These are phyloP conservation scores for Copromyces sp. DNA, from an alignment of 495 filamentous ascomycete genomes.

Conservation along the genomic window DNA sequence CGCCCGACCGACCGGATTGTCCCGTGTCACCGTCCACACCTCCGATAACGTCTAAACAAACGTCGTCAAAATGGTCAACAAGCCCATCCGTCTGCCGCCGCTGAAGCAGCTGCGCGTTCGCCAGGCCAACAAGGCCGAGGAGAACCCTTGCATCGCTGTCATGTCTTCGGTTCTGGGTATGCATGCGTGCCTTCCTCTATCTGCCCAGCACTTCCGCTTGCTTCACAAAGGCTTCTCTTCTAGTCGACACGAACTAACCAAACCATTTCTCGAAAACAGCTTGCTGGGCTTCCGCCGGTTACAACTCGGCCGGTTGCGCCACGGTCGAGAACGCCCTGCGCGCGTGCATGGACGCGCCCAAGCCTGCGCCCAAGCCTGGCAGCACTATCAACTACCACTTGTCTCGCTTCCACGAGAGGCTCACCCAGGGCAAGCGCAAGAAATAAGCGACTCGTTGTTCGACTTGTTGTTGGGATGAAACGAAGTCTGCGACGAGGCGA, in stretches of 20 bases:
- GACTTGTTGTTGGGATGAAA: background rate
- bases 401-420: slow-evolving; percentile 71
- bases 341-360: slow-evolving; percentile 86
- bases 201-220: background rate
- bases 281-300: slow-evolving; percentile 89
- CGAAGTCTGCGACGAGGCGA: background rate
- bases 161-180: slow-evolving; percentile 89
- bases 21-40: background rate
- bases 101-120: slow-evolving; percentile 75
- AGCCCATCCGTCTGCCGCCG: slow-evolving; percentile 75
- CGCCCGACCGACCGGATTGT: slow-evolving; percentile 9
- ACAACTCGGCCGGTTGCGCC: slow-evolving; percentile 62
- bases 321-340: slow-evolving; percentile 71
- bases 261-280: slow-evolving; percentile 37
- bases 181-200: slow-evolving; percentile 17
- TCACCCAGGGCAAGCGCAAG: slow-evolving; percentile 44
- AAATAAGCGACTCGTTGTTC: slow-evolving; percentile 46
- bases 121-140: slow-evolving; percentile 61
- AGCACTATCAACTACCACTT: slow-evolving; percentile 96
- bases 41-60: background rate
- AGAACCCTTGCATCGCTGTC: slow-evolving; percentile 69
- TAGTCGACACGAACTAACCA: background rate
- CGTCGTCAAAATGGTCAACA: slow-evolving; percentile 11
- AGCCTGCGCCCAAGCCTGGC: slow-evolving; percentile 52
- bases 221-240: background rate